A percentile compares a stretch with the other conserved stretches of the same genome.
Conservation (phyloP, 352 stramenopile species). For the Phytophthora kernoviae region DNA sequence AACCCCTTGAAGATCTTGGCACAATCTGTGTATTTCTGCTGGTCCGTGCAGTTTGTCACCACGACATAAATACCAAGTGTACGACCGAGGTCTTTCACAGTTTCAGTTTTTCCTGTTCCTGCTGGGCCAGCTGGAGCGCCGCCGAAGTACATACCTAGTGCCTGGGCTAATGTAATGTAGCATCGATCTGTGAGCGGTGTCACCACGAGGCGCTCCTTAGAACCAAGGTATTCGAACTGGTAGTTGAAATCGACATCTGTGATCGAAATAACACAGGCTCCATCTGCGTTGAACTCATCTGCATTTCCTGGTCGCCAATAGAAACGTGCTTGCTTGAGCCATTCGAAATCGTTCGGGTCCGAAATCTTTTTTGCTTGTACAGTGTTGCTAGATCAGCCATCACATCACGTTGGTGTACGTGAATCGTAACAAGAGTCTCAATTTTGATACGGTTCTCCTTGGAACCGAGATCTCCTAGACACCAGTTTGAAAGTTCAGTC, state of each 20-base stretch:
- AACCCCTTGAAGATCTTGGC: conserved; percentile 99
- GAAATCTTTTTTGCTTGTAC: conserved; percentile 97
- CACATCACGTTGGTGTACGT: conserved; percentile 98
- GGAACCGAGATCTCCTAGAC: conserved; percentile 94
- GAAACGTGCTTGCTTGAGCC: conserved; percentile 99
- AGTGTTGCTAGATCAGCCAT: conserved; percentile 94
- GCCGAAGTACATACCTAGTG: conserved; percentile 98
- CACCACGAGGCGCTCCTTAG: conserved; percentile 97
- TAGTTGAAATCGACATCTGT: conserved; percentile 99
- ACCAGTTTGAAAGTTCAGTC: conserved; percentile 96
- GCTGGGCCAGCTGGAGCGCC: conserved; percentile 94
- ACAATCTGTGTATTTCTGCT: conserved; percentile 98
- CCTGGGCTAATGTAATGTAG: conserved; percentile 98
- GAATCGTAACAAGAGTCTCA: conserved; percentile 97
- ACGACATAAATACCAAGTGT: conserved; percentile 97
- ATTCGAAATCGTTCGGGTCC: conserved; percentile 98
- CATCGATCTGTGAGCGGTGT: conserved; percentile 97
- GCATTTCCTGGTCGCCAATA: conserved; percentile 95
- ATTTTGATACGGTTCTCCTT: conserved; percentile 98
- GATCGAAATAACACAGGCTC: conserved; percentile 96
- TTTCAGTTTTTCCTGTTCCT: conserved; percentile 97
- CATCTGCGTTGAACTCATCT: conserved; percentile 95
- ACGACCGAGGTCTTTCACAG: conserved; percentile 96
- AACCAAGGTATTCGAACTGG: conserved; percentile 98
- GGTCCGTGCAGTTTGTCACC: conserved; percentile 97